Percentiles rank a stretch among this genome's conserved stretches.
These are phyloP conservation scores for Yarrowia yakushimensis DNA, from an alignment of 805 yeast species.

Conservation along the genomic window DNA sequence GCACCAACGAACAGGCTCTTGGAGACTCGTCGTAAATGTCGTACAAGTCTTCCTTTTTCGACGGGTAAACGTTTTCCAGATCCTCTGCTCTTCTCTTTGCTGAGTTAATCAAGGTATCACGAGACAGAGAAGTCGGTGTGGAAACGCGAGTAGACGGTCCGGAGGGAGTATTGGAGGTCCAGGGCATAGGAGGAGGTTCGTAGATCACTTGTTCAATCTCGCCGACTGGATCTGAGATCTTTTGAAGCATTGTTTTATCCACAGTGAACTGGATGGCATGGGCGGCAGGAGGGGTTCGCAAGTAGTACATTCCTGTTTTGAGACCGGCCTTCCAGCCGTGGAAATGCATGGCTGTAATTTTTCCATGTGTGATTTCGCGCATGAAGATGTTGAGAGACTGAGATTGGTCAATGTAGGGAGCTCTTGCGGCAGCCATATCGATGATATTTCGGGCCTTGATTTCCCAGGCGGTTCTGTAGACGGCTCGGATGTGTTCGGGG, in stretches of 20 bases:
- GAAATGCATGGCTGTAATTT: slow-evolving; percentile 94
- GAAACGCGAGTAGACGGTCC: slow-evolving; percentile 4
- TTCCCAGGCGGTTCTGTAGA: slow-evolving; percentile 94
- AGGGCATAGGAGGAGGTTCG: slow-evolving; percentile 2
- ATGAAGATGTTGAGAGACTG: slow-evolving; percentile 87
- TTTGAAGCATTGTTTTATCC: slow-evolving; percentile 42
- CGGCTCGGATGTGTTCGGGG: slow-evolving; percentile 62
- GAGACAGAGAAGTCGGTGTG: not conserved
- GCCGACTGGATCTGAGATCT: not conserved
- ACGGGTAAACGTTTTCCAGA: not conserved
- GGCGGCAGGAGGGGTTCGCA: slow-evolving; percentile 93
- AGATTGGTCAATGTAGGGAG: slow-evolving; percentile 75
- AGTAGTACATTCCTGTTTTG: slow-evolving; percentile 95
- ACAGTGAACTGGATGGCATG: slow-evolving; percentile 89
- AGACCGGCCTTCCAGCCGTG: slow-evolving; percentile 96
- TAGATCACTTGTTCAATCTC: not conserved
- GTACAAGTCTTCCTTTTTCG: not conserved
- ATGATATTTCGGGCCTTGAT: slow-evolving; percentile 74
- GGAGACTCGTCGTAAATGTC: slow-evolving; percentile 21
- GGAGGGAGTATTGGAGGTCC: not conserved
- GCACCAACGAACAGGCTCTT: slow-evolving; percentile 1
- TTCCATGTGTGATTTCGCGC: slow-evolving; percentile 84
- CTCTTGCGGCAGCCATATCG: slow-evolving; percentile 77
- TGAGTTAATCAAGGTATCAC: not conserved
- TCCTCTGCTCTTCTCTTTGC: slow-evolving; percentile 15